Percentiles rank a stretch among this genome's conserved stretches.
Evolutionary conservation across 352 stramenopile genomes (phyloP).

Genomic region (Globisporangium nunn): DNA sequence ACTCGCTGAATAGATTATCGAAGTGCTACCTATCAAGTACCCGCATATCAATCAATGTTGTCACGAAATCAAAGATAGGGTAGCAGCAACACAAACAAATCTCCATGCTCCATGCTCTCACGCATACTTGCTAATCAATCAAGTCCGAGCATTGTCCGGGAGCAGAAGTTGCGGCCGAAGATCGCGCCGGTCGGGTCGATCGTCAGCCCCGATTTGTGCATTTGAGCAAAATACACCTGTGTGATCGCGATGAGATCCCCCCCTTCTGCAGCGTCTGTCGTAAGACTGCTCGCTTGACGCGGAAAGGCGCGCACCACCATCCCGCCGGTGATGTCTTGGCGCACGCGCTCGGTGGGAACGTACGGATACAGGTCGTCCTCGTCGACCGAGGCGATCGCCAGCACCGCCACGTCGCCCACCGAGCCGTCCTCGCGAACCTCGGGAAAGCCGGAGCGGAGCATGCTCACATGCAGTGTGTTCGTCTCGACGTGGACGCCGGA

Average conservation of each 20-base stretch:
- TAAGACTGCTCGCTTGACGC: too few relatives aligned
- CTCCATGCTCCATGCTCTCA: too few relatives aligned
- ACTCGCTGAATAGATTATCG: too few relatives aligned
- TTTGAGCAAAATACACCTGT: conserved; percentile 1
- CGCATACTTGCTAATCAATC: too few relatives aligned
- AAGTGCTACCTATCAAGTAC: too few relatives aligned
- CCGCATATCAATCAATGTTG: too few relatives aligned
- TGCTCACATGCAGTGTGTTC: conserved; percentile 6
- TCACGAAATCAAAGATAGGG: too few relatives aligned
- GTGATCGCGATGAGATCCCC: not conserved
- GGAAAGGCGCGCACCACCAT: not conserved
- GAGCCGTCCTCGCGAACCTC: conserved; percentile 2
- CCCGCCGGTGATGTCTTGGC: not conserved
- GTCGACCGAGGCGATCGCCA: conserved; percentile 42
- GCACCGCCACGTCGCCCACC: conserved; percentile 14
- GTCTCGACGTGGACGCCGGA: conserved; percentile 5
- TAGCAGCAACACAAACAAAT: too few relatives aligned
- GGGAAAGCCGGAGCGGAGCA: not conserved
- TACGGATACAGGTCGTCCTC: not conserved
- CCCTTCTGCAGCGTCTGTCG: too few relatives aligned
- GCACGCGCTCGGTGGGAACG: not conserved
- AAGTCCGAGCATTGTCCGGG: not conserved
- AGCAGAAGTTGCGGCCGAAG: not conserved
- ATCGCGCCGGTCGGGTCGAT: not conserved
- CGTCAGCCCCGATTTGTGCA: not conserved